Percentiles rank a stretch among this genome's conserved stretches.
These are phyloP conservation scores for Xylaria sp. DNA, from an alignment of 2,329 filamentous ascomycete genomes.

Conservation along the genomic window DNA sequence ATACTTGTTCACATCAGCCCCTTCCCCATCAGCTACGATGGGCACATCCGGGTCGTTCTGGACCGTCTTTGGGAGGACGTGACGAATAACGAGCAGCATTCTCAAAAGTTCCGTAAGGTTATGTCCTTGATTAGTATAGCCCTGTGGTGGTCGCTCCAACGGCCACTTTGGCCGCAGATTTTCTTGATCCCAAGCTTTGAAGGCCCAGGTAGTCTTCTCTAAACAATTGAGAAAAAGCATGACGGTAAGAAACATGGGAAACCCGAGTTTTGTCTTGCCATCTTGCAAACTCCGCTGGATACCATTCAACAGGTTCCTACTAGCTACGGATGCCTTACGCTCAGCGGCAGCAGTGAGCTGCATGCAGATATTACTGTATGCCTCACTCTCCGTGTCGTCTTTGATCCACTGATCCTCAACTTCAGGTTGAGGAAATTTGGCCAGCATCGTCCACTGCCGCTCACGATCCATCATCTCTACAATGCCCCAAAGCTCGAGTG, in stretches of 20 bases:
- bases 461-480: constrained; percentile 74
- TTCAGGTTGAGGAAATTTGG: constrained; percentile 56
- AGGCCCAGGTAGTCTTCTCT: constrained; percentile 75
- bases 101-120: constrained; percentile 67
- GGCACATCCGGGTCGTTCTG: constrained; percentile 58
- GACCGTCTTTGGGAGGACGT: constrained; percentile 65
- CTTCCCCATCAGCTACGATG: constrained; percentile 58
- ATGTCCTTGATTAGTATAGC: constrained; percentile 68
- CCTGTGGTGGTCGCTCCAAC: constrained; percentile 64
- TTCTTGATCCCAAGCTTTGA: constrained; percentile 74
- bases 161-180: constrained; percentile 70
- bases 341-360: constrained; percentile 73
- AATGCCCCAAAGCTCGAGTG: constrained; percentile 71
- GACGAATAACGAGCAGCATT: constrained; percentile 70
- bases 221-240: constrained; percentile 72
- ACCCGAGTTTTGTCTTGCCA: constrained; percentile 67
- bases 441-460: constrained; percentile 67
- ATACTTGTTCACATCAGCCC: constrained; percentile 59
- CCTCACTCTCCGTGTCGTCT: constrained; percentile 64
- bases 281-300: constrained; percentile 71
- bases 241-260: constrained; percentile 69
- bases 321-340: constrained; percentile 69
- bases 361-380: constrained; percentile 70
- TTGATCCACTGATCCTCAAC: constrained; percentile 59
- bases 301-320: constrained; percentile 65